Evolutionary conservation across 495 filamentous ascomycete species (phyloP).

Genomic region (Neurospora cerealis): DNA sequence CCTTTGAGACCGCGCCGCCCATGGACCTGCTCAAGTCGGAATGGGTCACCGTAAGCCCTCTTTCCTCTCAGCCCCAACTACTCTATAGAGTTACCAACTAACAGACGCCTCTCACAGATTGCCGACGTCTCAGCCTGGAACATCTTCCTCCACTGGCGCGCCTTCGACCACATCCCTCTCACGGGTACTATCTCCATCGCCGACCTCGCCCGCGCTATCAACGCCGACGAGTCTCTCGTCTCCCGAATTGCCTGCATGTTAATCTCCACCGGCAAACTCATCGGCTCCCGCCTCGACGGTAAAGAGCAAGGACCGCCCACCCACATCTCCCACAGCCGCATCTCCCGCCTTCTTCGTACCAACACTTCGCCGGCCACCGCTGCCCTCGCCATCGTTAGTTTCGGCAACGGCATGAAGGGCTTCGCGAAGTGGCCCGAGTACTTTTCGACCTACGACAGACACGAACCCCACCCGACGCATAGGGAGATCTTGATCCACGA

Average conservation of each 20-base stretch:
- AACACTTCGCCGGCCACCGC: constrained; percentile 1
- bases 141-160: constrained; percentile 22
- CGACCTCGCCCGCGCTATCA: constrained; percentile 14
- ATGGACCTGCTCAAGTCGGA: constrained; percentile 16
- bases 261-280: constrained; percentile 11
- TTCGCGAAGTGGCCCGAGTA: constrained; percentile 18
- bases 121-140: constrained; percentile 14
- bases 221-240: constrained; percentile 19
- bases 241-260: constrained; percentile 13
- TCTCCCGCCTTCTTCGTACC: constrained; percentile 13
- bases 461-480: constrained; percentile 4
- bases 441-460: constrained; percentile 14
- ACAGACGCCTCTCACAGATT: constrained; percentile 1
- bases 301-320: background rate
- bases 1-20: constrained; percentile 8
- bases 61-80: background rate
- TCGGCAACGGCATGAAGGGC: constrained; percentile 20
- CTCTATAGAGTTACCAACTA: background rate
- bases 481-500: background rate
- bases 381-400: constrained; percentile 9
- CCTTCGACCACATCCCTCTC: constrained; percentile 23
- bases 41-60: constrained; percentile 12
- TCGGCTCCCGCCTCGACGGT: background rate
- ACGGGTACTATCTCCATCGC: constrained; percentile 15
- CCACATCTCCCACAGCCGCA: constrained; percentile 12